A percentile compares a stretch with the other conserved stretches of the same genome.
phyloP scores from a whole-genome alignment of 2,329 filamentous ascomycete genomes.

The Colletotrichum filicis region DNA sequence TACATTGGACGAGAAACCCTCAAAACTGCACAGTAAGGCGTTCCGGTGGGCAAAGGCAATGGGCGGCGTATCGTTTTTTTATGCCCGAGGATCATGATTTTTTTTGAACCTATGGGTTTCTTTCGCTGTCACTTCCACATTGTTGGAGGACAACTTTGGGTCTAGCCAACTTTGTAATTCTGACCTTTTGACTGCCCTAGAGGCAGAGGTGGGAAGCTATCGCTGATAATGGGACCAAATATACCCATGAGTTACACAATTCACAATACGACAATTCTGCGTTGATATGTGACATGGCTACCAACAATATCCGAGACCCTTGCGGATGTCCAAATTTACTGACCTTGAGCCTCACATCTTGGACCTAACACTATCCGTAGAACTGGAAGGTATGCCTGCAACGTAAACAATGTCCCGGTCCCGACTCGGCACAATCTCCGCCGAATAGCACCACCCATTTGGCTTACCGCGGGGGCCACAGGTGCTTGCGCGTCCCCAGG shows the following conservation, averaged over 20 bases:
- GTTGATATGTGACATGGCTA: background rate
- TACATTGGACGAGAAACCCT: constrained; percentile 21
- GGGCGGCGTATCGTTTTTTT: constrained; percentile 23
- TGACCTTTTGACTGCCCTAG: background rate
- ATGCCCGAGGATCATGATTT: background rate
- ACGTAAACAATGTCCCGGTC: background rate
- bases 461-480: background rate
- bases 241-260: background rate
- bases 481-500: constrained; percentile 16
- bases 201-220: background rate
- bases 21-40: constrained; percentile 25
- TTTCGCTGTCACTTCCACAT: background rate
- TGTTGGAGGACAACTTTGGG: background rate
- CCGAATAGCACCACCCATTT: background rate
- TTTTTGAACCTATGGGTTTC: background rate
- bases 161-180: constrained; percentile 13
- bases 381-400: background rate
- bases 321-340: no score
- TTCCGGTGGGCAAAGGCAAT: constrained; percentile 22
- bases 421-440: background rate
- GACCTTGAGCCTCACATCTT: background rate
- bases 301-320: background rate
- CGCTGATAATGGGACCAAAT: background rate
- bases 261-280: no score
- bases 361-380: no score